A percentile compares a stretch with the other conserved stretches of the same genome.
Conservation (phyloP, 1,284 basidiomycete species). For the Cystobasidium sp. region DNA sequence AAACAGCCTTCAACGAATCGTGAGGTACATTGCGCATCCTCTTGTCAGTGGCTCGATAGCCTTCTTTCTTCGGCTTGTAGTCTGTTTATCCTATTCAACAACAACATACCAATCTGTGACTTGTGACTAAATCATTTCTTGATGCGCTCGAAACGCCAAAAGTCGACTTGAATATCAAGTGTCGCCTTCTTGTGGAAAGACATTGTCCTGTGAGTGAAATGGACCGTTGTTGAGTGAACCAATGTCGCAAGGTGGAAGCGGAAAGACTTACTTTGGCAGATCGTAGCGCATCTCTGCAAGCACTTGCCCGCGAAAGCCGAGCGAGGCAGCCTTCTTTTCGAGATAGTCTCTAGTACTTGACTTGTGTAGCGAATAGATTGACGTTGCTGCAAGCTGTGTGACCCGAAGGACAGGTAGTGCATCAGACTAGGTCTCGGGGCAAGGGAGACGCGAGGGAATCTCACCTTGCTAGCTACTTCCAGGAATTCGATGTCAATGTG, state of each 20-base stretch:
- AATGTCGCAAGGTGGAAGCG: neutral
- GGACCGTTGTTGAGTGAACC: constrained; percentile 27
- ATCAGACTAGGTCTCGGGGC: neutral
- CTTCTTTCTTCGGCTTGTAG: no score
- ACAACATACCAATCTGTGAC: neutral
- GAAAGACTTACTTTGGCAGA: constrained; percentile 18
- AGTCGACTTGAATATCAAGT: constrained; percentile 49
- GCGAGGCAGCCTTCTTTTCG: constrained; percentile 47
- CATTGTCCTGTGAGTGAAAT: constrained; percentile 51
- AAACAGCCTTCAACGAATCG: no score
- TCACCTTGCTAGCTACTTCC: constrained; percentile 49
- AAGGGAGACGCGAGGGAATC: neutral
- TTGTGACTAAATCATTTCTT: constrained; percentile 2
- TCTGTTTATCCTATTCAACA: neutral
- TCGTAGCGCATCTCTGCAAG: constrained; percentile 51
- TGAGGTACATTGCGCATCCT: no score
- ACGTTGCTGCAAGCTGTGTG: constrained; percentile 48
- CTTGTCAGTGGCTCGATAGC: no score
- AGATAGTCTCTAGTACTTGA: constrained; percentile 52
- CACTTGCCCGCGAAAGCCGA: constrained; percentile 52
- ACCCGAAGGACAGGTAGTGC: neutral
- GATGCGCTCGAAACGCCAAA: constrained; percentile 33
- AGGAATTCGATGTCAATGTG: constrained; percentile 54
- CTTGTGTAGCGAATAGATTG: constrained; percentile 54
- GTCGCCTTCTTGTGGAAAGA: constrained; percentile 52